phyloP scores from a whole-genome alignment of 2,329 filamentous ascomycete genomes.

The Graphiopsis chlorocephala region DNA sequence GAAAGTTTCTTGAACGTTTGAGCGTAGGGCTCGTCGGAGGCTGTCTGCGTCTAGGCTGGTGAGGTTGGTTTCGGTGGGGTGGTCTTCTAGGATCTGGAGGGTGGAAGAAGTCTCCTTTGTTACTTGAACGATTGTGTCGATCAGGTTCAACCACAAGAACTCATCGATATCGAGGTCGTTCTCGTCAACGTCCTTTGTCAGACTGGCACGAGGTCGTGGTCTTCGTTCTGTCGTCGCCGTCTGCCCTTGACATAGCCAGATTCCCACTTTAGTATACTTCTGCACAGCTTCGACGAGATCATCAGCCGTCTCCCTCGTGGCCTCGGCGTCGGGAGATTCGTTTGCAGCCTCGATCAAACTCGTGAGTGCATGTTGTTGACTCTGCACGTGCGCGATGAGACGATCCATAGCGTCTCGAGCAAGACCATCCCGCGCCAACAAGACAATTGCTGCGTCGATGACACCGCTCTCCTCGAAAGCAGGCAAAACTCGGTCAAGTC shows the following conservation, averaged over 20 bases:
- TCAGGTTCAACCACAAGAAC: constrained; percentile 63
- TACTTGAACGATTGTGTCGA: constrained; percentile 59
- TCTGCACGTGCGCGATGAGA: constrained; percentile 75
- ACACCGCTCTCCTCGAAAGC: constrained; percentile 86
- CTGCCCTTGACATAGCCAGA: constrained; percentile 91
- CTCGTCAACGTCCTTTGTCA: constrained; percentile 49
- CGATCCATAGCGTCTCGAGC: constrained; percentile 79
- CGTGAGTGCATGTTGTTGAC: constrained; percentile 73
- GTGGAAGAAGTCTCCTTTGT: constrained; percentile 26
- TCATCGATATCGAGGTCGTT: constrained; percentile 60
- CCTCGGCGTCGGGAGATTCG: constrained; percentile 55
- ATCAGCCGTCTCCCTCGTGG: constrained; percentile 64
- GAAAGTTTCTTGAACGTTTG: constrained; percentile 84
- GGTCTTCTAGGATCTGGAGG: constrained; percentile 12
- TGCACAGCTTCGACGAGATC: constrained; percentile 75
- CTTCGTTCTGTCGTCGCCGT: constrained; percentile 54
- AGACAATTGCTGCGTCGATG: constrained; percentile 85
- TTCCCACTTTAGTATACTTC: constrained; percentile 88
- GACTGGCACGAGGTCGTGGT: constrained; percentile 35
- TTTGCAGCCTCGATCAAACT: constrained; percentile 66
- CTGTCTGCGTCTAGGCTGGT: constrained; percentile 54
- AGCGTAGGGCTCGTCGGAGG: constrained; percentile 67
- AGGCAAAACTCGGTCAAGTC: constrained; percentile 76
- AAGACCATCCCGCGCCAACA: constrained; percentile 86
- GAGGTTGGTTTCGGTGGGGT: constrained; percentile 6